These are phyloP conservation scores for Syncephalastrum racemosum DNA, from an alignment of 371 early-diverging fungal genomes.

Conservation along the genomic window DNA sequence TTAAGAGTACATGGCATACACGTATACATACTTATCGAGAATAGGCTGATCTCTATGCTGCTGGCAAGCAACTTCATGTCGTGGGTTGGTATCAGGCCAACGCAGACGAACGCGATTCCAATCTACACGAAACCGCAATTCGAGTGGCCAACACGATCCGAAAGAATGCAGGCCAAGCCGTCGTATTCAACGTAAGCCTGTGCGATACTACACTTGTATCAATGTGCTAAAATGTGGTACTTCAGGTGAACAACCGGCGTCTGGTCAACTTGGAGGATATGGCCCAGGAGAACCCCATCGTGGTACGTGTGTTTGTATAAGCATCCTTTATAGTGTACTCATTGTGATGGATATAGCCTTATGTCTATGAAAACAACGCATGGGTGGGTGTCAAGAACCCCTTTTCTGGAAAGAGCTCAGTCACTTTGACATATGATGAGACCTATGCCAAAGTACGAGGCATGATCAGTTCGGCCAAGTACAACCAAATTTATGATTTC, in stretches of 20 bases:
- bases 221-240: background rate
- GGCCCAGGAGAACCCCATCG: too few species aligned
- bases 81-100: constrained; percentile 69
- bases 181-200: constrained; percentile 43
- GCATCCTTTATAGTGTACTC: too few species aligned
- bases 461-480: constrained; percentile 33
- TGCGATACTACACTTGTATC: background rate
- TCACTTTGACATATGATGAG: constrained; percentile 35
- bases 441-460: constrained; percentile 36
- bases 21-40: background rate
- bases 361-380: constrained; percentile 41
- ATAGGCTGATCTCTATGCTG: constrained; percentile 55
- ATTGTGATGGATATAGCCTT: constrained; percentile 3
- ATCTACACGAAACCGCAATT: constrained; percentile 49
- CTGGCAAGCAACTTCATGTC: constrained; percentile 44
- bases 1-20: too few species aligned
- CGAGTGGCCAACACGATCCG: constrained; percentile 56
- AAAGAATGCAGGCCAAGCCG: constrained; percentile 31
- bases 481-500: constrained; percentile 64
- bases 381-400: constrained; percentile 49
- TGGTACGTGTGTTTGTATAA: too few species aligned
- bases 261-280: constrained; percentile 16
- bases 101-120: constrained; percentile 39
- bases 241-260: constrained; percentile 36
- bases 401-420: constrained; percentile 26